phyloP scores from a whole-genome alignment of 495 filamentous ascomycete species.

The Staphylotrichum longicolle region DNA sequence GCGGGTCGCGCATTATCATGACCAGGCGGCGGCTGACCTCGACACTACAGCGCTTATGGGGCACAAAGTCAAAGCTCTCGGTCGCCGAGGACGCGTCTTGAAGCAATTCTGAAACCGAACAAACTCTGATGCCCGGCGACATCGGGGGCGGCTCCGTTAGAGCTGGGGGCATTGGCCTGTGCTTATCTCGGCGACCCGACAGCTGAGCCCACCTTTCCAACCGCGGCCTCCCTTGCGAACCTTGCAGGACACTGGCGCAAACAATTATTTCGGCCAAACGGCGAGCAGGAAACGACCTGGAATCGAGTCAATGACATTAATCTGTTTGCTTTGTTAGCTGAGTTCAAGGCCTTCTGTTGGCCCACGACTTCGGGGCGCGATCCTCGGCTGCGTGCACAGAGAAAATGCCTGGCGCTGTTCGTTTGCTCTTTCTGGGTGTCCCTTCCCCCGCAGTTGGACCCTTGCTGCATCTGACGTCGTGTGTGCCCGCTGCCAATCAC shows the following conservation, averaged over 20 bases:
- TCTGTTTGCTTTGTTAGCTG: too few relatives aligned
- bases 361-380: too few relatives aligned
- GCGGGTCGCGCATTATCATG: too few relatives aligned
- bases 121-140: not conserved
- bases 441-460: slow-evolving; percentile 6
- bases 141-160: too few relatives aligned
- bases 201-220: not conserved
- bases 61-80: not conserved
- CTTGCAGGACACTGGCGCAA: slow-evolving; percentile 10
- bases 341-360: too few relatives aligned
- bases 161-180: too few relatives aligned
- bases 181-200: too few relatives aligned
- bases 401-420: too few relatives aligned
- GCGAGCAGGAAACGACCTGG: not conserved
- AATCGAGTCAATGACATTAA: too few relatives aligned
- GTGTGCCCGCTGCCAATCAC: slow-evolving; percentile 10
- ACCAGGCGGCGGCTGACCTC: not conserved
- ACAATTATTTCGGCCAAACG: not conserved
- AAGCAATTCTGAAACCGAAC: slow-evolving; percentile 38
- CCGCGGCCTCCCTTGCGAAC: slow-evolving; percentile 13
- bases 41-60: not conserved
- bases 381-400: too few relatives aligned
- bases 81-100: slow-evolving; percentile 28
- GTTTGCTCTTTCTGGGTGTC: not conserved
- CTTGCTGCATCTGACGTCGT: slow-evolving; percentile 30